Base-by-base conservation (phyloP, 2,329 filamentous ascomycete species). In the Raffaelea albimanens region DNA sequence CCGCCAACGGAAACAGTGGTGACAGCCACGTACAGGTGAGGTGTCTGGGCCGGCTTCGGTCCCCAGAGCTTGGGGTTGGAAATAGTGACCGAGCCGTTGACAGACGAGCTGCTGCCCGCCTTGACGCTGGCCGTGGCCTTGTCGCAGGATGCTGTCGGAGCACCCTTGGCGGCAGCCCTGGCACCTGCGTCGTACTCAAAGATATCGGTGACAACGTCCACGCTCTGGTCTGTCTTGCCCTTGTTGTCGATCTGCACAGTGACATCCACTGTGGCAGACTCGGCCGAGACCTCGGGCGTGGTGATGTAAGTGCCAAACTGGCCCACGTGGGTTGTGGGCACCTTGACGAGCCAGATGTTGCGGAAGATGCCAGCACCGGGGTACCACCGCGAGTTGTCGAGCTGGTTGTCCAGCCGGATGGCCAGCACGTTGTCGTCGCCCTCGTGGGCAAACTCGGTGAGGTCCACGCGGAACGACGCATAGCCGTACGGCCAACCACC, bases 351-450 rank as follows among this genome's bases (percentile, higher is more conserved):
- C 73, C 73, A 78, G 4, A 77, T 63, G 49, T 75, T 75, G 3
- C 73, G 67, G 55, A 76, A 76, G n/a, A 77, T 59, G 2, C 73
- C 73, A 21, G 62, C 73, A n/a, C 73, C 72, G 5, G 73, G 73
- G 52, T 76, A 77, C 72, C 72, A 77, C 13, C 73, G 66, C 5
- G 73, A 71, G 5, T 65, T 71, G 13, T 71, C 61, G 0, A 65
- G 41, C 0, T 66, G 60, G 50, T 76, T 74, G 44, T 77, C 72
- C 4, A 76, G 53, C 2, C 73, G 69, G 31, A 77, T 70, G 3
- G 73, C 72, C 0, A 76, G 58, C 20, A 61, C 49, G 45, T 76
- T 72, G 11, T 59, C 58, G 2, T 56, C 51, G 16, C 64, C 66
- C 1, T 53, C 49, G 46, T 61, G 56, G 14, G 61, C 43, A 48